phyloP scores from a whole-genome alignment of 1,284 basidiomycete genomes.

The Sporisorium iseilematis-ciliati region DNA sequence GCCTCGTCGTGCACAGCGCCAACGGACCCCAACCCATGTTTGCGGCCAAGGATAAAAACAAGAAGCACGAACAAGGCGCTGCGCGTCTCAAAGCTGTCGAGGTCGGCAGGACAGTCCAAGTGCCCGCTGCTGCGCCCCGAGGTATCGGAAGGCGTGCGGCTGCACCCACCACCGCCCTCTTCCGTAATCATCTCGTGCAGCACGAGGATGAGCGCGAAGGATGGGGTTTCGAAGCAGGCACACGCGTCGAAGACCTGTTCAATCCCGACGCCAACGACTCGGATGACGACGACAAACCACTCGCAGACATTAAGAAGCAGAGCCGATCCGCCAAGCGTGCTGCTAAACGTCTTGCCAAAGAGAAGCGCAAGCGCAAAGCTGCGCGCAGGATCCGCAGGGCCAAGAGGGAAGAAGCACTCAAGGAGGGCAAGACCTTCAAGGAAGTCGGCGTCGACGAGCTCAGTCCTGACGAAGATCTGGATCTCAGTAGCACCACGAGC shows the following conservation, averaged over 20 bases:
- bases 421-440: constrained; percentile 49
- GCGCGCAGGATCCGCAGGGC: constrained; percentile 52
- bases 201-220: constrained; percentile 66
- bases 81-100: constrained; percentile 47
- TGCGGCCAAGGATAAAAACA: constrained; percentile 25
- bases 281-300: constrained; percentile 47
- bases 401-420: constrained; percentile 47
- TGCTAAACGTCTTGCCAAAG: constrained; percentile 53
- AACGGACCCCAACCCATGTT: constrained; percentile 54
- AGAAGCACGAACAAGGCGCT: constrained; percentile 45
- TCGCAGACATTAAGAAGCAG: constrained; percentile 48
- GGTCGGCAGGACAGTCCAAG: constrained; percentile 38
- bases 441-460: constrained; percentile 58
- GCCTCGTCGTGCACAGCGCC: constrained; percentile 54
- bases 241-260: constrained; percentile 44
- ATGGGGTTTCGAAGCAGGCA: constrained; percentile 67
- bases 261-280: constrained; percentile 29
- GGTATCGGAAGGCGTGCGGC: constrained; percentile 65
- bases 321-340: constrained; percentile 42
- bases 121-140: constrained; percentile 58
- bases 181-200: constrained; percentile 67
- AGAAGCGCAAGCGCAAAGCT: constrained; percentile 56
- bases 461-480: constrained; percentile 63
- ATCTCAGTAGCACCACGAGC: constrained; percentile 50
- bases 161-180: constrained; percentile 64